Base-by-base conservation (phyloP, 441 rosid species). In the Corymbia citriodora region DNA sequence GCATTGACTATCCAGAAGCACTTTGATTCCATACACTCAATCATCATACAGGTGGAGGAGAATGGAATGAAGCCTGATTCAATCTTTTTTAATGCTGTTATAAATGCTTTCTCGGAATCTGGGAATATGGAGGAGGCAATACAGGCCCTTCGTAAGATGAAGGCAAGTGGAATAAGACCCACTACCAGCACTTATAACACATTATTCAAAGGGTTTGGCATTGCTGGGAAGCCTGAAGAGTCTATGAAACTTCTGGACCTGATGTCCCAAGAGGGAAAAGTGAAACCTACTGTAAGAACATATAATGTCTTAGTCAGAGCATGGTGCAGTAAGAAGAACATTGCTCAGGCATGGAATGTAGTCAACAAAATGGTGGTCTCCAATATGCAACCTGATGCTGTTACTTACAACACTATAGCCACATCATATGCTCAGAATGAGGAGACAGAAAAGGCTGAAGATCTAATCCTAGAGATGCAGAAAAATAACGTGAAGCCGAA, bases 61-160 rank as follows among this genome's bases (percentile, higher is more conserved):
- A 93, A 93, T 45, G 98, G 98, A 25, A 91, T 95, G 92, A 94
- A 95, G 93, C 99, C 98, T 1, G 99, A 98, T 90, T 93, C 99
- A 33, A 96, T 98, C 87, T 96, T 98, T 93, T 98, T 96, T 96
- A 97, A 98, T 88, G 97, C 99, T 85, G 94, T 96, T 92, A 98
- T 98, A 89, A 98, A 97, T 91, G 97, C 98, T 27, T 95, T 96
- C 59, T 95, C 97, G 21, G 99, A 98, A 91, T 96, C 99, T 45
- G 97, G 98, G 89, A 96, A 96, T 87, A 93, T 96, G n/a, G 92
- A 95, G 89, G 96, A 96, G 93, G 99, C 99, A 61, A 95, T 97
- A 96, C 94, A 93, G 92, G 93, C 96, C 90, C 96, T 96, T 88
- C 90, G 72, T 49, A 96, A 96, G 93, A 97, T 98, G 99, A 96